Percentiles rank a stretch among this genome's conserved stretches.
Evolutionary conservation across 257 asterid species (phyloP).

Genomic region (Jacaranda copaia): DNA sequence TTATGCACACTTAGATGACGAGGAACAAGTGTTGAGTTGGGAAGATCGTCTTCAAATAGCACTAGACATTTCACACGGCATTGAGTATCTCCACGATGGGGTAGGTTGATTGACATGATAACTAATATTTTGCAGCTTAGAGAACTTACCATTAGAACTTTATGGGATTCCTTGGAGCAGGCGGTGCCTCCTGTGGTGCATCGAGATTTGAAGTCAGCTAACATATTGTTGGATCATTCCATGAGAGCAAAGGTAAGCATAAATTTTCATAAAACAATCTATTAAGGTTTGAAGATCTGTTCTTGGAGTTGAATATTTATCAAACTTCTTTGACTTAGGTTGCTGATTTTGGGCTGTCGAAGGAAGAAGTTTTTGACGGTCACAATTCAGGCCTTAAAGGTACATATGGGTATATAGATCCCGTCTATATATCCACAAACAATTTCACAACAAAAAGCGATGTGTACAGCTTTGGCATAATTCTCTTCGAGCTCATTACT

Average conservation of each 20-base stretch:
- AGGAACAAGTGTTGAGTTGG: constrained; percentile 75
- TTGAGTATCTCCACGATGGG: constrained; percentile 98
- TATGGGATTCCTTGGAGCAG: constrained; percentile 54
- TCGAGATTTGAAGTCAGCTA: constrained; percentile 89
- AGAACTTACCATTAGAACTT: constrained; percentile 17
- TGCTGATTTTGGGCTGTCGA: constrained; percentile 99
- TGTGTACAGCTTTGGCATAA: constrained; percentile 88
- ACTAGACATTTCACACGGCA: constrained; percentile 91
- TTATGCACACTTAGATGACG: constrained; percentile 58
- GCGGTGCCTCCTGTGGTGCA: constrained; percentile 96
- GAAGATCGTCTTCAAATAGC: constrained; percentile 91
- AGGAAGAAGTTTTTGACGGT: constrained; percentile 82
- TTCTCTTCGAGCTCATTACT: constrained; percentile 96
- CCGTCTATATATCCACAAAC: constrained; percentile 81
- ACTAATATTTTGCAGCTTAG: constrained; percentile 17
- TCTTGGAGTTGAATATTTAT: constrained; percentile 20
- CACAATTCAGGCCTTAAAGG: constrained; percentile 93
- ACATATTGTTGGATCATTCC: constrained; percentile 76
- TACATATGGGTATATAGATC: constrained; percentile 94
- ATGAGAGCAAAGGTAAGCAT: constrained; percentile 87
- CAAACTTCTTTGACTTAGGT: constrained; percentile 56
- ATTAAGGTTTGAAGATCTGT: neutral
- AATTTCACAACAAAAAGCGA: constrained; percentile 88
- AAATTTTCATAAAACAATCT: neutral
- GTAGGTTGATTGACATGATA: constrained; percentile 47